Percentiles rank a stretch among this genome's conserved stretches.
phyloP scores from a whole-genome alignment of 305 asterid species.

The Fraxinus angustifolia region DNA sequence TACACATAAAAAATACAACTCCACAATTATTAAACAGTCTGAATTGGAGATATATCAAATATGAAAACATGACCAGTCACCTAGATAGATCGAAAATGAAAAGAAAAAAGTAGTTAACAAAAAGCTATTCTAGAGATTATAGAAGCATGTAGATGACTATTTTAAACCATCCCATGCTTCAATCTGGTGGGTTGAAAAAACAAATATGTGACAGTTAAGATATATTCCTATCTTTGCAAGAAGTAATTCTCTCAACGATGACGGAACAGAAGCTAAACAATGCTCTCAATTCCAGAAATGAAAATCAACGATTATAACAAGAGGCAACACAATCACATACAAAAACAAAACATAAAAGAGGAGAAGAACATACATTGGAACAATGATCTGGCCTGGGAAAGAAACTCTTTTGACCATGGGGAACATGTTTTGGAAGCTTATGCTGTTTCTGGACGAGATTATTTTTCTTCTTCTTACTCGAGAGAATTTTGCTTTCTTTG shows the following conservation, averaged over 20 bases:
- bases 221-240: neutral
- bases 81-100: conserved; percentile 3
- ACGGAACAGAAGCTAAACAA: neutral
- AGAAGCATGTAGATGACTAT: neutral
- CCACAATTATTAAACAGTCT: conserved; percentile 1
- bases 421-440: conserved; percentile 39
- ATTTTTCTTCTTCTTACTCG: conserved; percentile 48
- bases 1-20: neutral
- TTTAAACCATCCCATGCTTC: neutral
- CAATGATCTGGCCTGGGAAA: conserved; percentile 28
- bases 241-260: neutral
- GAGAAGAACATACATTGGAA: conserved; percentile 36
- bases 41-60: neutral
- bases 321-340: neutral
- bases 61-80: neutral
- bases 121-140: neutral
- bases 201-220: neutral
- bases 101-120: neutral
- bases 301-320: neutral
- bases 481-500: conserved; percentile 33
- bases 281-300: neutral
- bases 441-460: conserved; percentile 32
- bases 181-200: neutral
- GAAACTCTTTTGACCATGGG: conserved; percentile 34
- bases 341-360: conserved; percentile 9